Percentiles rank a stretch among this genome's conserved stretches.
These are phyloP conservation scores for Geum urbanum DNA, from an alignment of 306 rosid species.

Conservation along the genomic window DNA sequence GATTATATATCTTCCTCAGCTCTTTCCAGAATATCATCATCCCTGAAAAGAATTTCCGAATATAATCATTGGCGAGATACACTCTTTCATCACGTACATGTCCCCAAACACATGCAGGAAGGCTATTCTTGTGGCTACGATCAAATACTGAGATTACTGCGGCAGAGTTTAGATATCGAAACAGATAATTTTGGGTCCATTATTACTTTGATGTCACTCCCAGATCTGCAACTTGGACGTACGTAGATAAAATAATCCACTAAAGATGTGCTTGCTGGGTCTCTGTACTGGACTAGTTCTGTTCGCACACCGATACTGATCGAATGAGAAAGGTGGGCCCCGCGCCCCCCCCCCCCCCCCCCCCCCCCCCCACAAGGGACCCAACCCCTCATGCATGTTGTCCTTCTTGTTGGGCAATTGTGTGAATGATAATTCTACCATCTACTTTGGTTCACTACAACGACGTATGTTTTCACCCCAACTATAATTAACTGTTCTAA, in stretches of 20 bases:
- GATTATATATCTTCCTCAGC: background rate
- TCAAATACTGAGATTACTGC: background rate
- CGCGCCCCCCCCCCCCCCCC: background rate
- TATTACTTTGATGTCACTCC: constrained; percentile 10
- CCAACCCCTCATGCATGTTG: constrained; percentile 12
- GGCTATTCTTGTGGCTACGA: background rate
- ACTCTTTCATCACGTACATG: background rate
- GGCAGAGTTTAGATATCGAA: background rate
- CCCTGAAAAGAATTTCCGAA: background rate
- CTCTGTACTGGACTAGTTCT: background rate
- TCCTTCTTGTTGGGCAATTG: constrained; percentile 5
- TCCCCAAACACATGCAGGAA: background rate
- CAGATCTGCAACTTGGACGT: constrained; percentile 4
- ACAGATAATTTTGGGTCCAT: background rate
- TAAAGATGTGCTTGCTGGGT: background rate
- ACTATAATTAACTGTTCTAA: background rate
- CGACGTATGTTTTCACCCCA: background rate
- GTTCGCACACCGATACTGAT: background rate
- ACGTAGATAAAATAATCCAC: background rate
- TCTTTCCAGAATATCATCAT: background rate
- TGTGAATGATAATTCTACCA: background rate
- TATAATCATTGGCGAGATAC: background rate
- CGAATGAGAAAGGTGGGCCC: background rate
- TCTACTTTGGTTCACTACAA: background rate
- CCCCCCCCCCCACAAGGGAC: background rate